A percentile compares a stretch with the other conserved stretches of the same genome.
phyloP scores from a whole-genome alignment of 1,284 basidiomycete species.

The Boletus mariae region DNA sequence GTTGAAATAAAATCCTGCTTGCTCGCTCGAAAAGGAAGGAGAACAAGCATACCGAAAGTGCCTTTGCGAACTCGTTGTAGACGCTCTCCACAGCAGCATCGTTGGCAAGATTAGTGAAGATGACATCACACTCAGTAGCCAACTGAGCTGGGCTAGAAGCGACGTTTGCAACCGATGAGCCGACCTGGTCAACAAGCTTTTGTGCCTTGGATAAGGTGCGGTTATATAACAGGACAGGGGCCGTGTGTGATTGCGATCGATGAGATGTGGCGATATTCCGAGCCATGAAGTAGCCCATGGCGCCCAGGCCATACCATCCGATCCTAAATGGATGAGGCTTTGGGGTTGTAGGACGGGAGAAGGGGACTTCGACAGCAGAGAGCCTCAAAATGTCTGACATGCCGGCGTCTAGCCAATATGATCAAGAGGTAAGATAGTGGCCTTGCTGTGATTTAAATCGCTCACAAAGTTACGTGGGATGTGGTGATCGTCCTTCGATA shows the following conservation, averaged over 20 bases:
- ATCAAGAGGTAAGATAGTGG: not conserved
- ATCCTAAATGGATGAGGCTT: slow-evolving; percentile 39
- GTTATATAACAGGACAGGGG: slow-evolving; percentile 67
- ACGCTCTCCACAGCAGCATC: slow-evolving; percentile 74
- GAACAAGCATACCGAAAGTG: slow-evolving; percentile 40
- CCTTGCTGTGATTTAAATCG: not conserved
- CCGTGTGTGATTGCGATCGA: slow-evolving; percentile 34
- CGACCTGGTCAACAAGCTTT: slow-evolving; percentile 52
- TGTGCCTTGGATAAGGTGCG: slow-evolving; percentile 59
- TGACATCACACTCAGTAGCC: slow-evolving; percentile 69
- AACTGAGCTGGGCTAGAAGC: slow-evolving; percentile 56
- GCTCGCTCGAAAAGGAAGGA: not conserved
- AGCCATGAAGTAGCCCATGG: slow-evolving; percentile 74
- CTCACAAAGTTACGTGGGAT: not conserved
- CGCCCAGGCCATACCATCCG: slow-evolving; percentile 65
- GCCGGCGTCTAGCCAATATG: not conserved
- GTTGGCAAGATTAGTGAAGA: slow-evolving; percentile 73
- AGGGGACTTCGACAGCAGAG: slow-evolving; percentile 41
- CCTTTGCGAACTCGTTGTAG: slow-evolving; percentile 61
- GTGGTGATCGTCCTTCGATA: too few species aligned
- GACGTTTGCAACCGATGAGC: slow-evolving; percentile 43
- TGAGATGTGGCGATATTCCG: slow-evolving; percentile 64
- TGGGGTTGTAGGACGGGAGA: slow-evolving; percentile 57
- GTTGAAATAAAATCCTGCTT: slow-evolving; percentile 7
- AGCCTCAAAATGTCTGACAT: slow-evolving; percentile 6